Conservation (phyloP, 106 monocot species). For the Acorus calamus region DNA sequence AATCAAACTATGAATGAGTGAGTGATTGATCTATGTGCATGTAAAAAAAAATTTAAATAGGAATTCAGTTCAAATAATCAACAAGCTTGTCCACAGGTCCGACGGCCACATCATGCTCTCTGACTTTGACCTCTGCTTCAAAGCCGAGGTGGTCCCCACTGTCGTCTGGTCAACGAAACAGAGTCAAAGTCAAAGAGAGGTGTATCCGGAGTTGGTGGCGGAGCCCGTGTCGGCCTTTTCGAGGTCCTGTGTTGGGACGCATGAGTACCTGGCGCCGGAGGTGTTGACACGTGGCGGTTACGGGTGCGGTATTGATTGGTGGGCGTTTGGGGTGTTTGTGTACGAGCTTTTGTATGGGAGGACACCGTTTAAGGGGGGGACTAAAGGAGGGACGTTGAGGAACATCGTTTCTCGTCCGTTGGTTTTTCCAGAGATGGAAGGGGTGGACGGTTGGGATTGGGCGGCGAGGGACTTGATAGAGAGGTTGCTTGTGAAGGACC, state of each 20-base stretch:
- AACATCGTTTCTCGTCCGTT: constrained; percentile 47
- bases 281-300: constrained; percentile 43
- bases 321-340: constrained; percentile 85
- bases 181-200: neutral
- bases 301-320: constrained; percentile 84
- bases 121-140: constrained; percentile 87
- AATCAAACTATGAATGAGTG: no score
- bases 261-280: constrained; percentile 88
- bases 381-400: constrained; percentile 59
- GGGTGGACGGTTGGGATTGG: neutral
- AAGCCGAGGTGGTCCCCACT: constrained; percentile 34
- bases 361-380: constrained; percentile 71
- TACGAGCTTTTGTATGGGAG: constrained; percentile 81
- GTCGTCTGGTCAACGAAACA: neutral
- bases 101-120: constrained; percentile 90
- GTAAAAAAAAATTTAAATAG: no score
- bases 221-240: constrained; percentile 56
- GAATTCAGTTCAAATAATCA: no score
- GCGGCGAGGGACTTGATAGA: constrained; percentile 53
- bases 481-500: constrained; percentile 50
- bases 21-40: no score
- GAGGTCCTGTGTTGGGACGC: constrained; percentile 72
- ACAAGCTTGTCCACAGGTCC: constrained; percentile 6
- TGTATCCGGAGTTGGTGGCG: constrained; percentile 54
- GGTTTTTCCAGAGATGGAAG: constrained; percentile 31